Evolutionary conservation across 768 basidiomycete species (phyloP), one percentile per base, ranked within the genome.

Genomic region (Polyporus arcularius): DNA sequence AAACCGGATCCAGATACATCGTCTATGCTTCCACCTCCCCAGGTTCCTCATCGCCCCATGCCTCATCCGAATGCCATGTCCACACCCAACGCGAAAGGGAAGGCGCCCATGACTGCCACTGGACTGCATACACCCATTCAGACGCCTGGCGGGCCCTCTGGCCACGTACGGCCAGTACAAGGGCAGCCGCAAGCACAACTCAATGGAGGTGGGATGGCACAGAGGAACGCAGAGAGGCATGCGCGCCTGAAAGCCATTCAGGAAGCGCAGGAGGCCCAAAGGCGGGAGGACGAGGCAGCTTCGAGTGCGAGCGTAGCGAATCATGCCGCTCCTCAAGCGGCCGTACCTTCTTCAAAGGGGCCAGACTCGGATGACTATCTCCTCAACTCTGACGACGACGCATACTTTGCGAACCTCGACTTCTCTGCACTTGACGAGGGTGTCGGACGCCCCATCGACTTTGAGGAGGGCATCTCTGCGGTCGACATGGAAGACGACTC

Each of bases 331-430:
- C n/a, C 53, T 2, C 41, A 15, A 16, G 40, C 64, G 28, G 46
- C 67, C 56, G 42, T 56, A 12, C 16, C 39, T 28, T 43, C 50
- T 55, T 30, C 45, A 14, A 53, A 66, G 28, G 60, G 55, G 11
- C 73, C 76, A 40, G 79, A 79, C 4, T 80, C 73, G 1, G 76
- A 76, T 16, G 63, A 79, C 0, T 86, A 81, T 62, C 76, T 77
- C 11, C 81, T 85, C 63, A 75, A 77, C 57, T 87, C 87, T 1
- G 87, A 92, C 42, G 89, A 90, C 55, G 88, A 85, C 55, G 85
- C 79, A 2, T 81, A 89, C 65, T 75, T 87, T 39, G 87, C 88
- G 18, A 72, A 78, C 10, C 76, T 86, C 40, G 77, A 84, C 58
- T 74, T 76, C 26, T 78, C 76, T 30, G 80, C 81, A 50, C 76